These are phyloP conservation scores for Casuarina equisetifolia DNA, from an alignment of 306 rosid genomes.

Conservation along the genomic window DNA sequence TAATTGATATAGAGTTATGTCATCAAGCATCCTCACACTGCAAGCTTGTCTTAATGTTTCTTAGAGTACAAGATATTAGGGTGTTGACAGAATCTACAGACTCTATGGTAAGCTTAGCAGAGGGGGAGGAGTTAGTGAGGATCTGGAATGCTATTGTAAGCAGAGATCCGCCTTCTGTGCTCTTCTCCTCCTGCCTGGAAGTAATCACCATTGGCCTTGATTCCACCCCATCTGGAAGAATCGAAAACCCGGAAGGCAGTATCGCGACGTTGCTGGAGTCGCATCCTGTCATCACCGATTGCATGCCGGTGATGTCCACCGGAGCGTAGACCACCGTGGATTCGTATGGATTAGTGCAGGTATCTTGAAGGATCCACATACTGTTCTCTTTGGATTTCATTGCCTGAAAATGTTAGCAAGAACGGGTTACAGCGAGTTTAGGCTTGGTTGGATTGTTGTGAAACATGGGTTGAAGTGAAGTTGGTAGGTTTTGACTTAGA, in stretches of 20 bases:
- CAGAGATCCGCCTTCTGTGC: slow-evolving; percentile 78
- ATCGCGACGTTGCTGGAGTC: slow-evolving; percentile 81
- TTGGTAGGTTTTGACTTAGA: neutral
- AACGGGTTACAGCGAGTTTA: slow-evolving; percentile 13
- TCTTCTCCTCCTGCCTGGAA: slow-evolving; percentile 63
- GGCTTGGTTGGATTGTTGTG: neutral
- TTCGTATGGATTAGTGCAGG: slow-evolving; percentile 79
- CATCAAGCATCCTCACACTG: slow-evolving; percentile 82
- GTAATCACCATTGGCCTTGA: slow-evolving; percentile 79
- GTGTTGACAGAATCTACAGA: slow-evolving; percentile 81
- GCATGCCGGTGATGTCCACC: slow-evolving; percentile 71
- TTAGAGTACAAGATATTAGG: slow-evolving; percentile 73
- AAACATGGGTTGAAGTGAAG: neutral
- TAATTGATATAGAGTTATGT: slow-evolving; percentile 24
- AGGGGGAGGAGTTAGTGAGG: slow-evolving; percentile 72
- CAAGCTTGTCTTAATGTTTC: slow-evolving; percentile 78
- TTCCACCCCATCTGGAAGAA: slow-evolving; percentile 80
- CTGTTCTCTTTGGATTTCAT: slow-evolving; percentile 69
- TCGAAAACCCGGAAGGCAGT: slow-evolving; percentile 89
- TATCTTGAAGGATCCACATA: slow-evolving; percentile 89
- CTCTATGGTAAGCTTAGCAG: slow-evolving; percentile 78
- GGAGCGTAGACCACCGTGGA: slow-evolving; percentile 89
- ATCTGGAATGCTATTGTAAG: slow-evolving; percentile 82
- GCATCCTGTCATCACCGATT: slow-evolving; percentile 92
- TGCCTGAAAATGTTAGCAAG: slow-evolving; percentile 41